Evolutionary conservation across 202 grass and related monocot species (phyloP), one percentile per base, ranked within the genome.

Genomic region (Dendrocalamus latiflorus): DNA sequence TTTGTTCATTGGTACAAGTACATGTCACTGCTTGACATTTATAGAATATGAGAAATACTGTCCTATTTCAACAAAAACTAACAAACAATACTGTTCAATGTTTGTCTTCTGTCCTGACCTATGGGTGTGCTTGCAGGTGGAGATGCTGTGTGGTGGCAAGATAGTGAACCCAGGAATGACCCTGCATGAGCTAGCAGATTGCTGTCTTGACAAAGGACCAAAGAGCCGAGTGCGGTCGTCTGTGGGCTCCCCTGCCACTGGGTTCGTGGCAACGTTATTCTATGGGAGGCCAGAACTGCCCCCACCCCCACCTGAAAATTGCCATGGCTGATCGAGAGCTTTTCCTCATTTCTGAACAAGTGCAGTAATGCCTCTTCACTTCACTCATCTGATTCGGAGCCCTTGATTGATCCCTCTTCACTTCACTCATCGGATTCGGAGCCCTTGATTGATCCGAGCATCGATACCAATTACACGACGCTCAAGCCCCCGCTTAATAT

Each of bases 101-200:
- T n/a, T n/a, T n/a, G n/a, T n/a, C n/a, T n/a, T n/a, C n/a, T 21
- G 37, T 28, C 45, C 45, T 20, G 7, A 56, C 68, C 73, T 78
- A 61, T 21, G 28, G 37, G n/a, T 81, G 42, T 86, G 50, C 9
- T 87, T 84, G 75, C 80, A 94, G 92, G 80, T 94, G 56, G 86
- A 94, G 61, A 70, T 94, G 39, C 49, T 66, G 64, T 94, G 89
- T 6, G 60, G 45, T 34, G 86, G 92, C 68, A 80, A 79, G 54
- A 74, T 24, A 67, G 86, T 94, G 42, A 86, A 33, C 81, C 86
- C 77, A 18, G 59, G 45, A 48, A 53, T 85, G 62, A 65, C 84
- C 30, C 43, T 94, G 53, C 86, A 89, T 21, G 84, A 84, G 34
- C 49, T 94, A 67, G 67, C 60, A 55, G 83, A 89, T 26, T 63